Base-by-base conservation (phyloP, 768 basidiomycete genomes). In the Lyophyllum atratum region DNA sequence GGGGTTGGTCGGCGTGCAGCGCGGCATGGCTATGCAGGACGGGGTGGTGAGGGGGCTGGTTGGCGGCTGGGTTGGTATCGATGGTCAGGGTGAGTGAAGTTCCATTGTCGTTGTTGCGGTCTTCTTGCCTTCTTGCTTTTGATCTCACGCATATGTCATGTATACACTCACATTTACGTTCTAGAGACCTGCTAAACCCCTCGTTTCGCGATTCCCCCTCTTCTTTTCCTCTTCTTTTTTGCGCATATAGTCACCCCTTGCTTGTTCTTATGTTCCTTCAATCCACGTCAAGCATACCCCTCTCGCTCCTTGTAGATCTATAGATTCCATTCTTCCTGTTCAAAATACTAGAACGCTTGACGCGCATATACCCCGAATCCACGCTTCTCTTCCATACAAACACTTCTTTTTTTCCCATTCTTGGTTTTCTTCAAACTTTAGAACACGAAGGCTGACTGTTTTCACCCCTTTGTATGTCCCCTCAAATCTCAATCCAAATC, bases 1-100 rank as follows among this genome's bases (percentile, higher is more conserved):
- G 21, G 74, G 76, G 48, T 70, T 78, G 65, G 72, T 72, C 10
- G 70, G 69, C 0, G 72, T 76, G 33, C 75, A 76, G 53, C 48
- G 75, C 34, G 88, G 83, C 62, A 84, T 87, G 84, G 89, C 88
- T 29, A 87, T 92, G 72, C 92, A 93, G 76, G 93, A 95, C 63
- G 85, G 84, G 40, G 70, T 93, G 53, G 87, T 92, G 84, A 89
- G 92, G 72, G 85, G 83, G 63, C 68, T 94, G 58, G 87, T 95
- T 63, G 85, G 87, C 56, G 92, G 91, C 74, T 89, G 92, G 70
- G 74, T 94, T 63, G 85, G 88, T 62, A 73, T 82, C 60, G 91
- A 92, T 73, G 76, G 72, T 12, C 51, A 54, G 58, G 58, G 59
- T 59, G 59, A 58, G 66, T 59, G 58, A 55, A 48, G 46, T 34